Base-by-base conservation (phyloP, 2,329 filamentous ascomycete genomes). In the Neurospora sp. region DNA sequence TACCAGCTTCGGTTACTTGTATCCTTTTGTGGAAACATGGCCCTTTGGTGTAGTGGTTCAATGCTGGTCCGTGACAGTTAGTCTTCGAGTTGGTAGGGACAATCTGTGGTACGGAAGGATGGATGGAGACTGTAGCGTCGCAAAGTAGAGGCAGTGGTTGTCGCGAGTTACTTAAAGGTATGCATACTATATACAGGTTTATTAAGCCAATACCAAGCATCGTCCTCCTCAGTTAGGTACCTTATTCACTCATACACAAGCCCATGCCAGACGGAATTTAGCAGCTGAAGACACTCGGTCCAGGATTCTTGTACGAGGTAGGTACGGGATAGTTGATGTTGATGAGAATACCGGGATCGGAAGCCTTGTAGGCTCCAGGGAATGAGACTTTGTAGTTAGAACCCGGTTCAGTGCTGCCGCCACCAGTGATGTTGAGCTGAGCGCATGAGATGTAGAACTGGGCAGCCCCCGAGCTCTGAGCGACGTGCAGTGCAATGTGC, bases 371-470 rank as follows among this genome's bases (percentile, higher is more conserved):
- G 0, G 81, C 81, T 8, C 82, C 82, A 0, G 82, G 82, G 76
- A 83, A 83, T 6, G 81, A 74, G 37, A 83, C 78, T 52, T 82
- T 77, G 71, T 77, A 72, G 12, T 71, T 77, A 3, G 79, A 78
- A 43, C 74, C 74, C 40, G 74, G 74, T 10, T 77, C 80, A 62
- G 73, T 81, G 36, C 80, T 82, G 40, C 76, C 75, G 39, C 82
- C 81, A 19, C 82, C 82, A 0, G 80, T 81, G 43, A 84, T 79
- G 19, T 77, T 79, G 43, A 83, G 69, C 76, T 82, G 80, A 6
- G 78, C 80, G 72, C 80, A 82, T 8, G 79, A 80, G 68, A 84
- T 77, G 72, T 84, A 84, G 67, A 82, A 80, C 77, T 85, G 82
- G 4, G 83, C 83, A 3, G 82, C 83, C 3, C 81, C 80, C 2